These are phyloP conservation scores for Fragilaria radians DNA, from an alignment of 108 stramenopile genomes.

Conservation along the genomic window DNA sequence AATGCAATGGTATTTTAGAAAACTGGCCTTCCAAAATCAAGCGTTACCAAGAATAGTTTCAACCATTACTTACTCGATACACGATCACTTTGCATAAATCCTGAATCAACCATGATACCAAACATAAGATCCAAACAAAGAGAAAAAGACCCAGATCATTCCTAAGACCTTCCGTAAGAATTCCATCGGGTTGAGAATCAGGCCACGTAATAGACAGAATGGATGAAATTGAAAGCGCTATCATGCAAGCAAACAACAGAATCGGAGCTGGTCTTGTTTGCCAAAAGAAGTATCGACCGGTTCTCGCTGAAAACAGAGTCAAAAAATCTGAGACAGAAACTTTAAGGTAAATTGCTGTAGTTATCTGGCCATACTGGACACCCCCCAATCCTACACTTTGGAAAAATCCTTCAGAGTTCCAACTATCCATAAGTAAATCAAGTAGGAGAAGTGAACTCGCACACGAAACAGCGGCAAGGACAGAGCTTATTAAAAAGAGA, in stretches of 20 bases:
- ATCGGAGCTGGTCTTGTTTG: constrained; percentile 28
- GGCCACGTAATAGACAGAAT: constrained; percentile 39
- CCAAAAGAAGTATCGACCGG: constrained; percentile 30
- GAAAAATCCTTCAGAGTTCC: constrained; percentile 31
- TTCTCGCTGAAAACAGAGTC: constrained; percentile 43
- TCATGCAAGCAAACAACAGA: constrained; percentile 25
- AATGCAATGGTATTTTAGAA: not conserved
- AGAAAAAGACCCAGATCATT: constrained; percentile 29
- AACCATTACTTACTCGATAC: constrained; percentile 6
- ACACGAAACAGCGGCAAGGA: constrained; percentile 42
- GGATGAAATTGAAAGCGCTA: constrained; percentile 31
- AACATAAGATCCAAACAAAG: constrained; percentile 45
- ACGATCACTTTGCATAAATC: constrained; percentile 31
- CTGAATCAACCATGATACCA: constrained; percentile 42
- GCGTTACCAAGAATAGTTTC: not conserved
- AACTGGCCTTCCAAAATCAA: not conserved
- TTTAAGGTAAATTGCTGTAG: constrained; percentile 44
- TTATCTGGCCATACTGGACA: constrained; percentile 43
- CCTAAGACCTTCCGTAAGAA: constrained; percentile 29
- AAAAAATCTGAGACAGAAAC: constrained; percentile 49
- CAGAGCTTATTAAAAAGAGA: constrained; percentile 30
- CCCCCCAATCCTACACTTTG: constrained; percentile 25
- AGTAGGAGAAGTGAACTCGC: constrained; percentile 32
- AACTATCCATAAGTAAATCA: constrained; percentile 33
- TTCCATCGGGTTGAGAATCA: constrained; percentile 22